These are phyloP conservation scores for Sporothrix mexicana DNA, from an alignment of 2,329 filamentous ascomycete genomes.

Conservation along the genomic window DNA sequence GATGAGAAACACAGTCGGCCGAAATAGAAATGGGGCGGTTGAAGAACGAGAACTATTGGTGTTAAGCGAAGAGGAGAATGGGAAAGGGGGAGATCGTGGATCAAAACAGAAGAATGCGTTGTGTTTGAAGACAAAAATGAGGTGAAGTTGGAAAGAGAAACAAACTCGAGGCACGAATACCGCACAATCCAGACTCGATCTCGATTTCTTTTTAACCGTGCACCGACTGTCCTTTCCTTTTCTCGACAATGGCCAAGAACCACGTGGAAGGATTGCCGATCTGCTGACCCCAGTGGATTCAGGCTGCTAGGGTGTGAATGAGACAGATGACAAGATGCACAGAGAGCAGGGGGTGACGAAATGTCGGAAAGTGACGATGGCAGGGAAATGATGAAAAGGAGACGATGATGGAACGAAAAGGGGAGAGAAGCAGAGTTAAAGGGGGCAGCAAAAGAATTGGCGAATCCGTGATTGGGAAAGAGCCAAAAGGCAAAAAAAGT, in stretches of 20 bases:
- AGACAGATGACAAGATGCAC: conserved; percentile 16
- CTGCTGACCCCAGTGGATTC: conserved; percentile 7
- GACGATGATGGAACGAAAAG: neutral
- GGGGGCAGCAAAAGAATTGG: neutral
- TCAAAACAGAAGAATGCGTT: neutral
- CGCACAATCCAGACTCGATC: conserved; percentile 14
- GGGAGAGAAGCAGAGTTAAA: neutral
- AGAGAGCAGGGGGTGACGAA: neutral
- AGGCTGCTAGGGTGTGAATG: conserved; percentile 16
- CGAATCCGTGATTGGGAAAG: conserved; percentile 18
- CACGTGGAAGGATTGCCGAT: conserved; percentile 25
- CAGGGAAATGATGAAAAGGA: neutral
- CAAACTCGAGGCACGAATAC: neutral
- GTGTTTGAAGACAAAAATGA: neutral
- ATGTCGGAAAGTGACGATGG: conserved; percentile 13
- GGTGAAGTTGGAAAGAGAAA: neutral
- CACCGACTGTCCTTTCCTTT: neutral
- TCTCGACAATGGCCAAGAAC: neutral
- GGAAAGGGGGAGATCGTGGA: neutral
- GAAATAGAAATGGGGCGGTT: conserved; percentile 12
- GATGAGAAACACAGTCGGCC: neutral
- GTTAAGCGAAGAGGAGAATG: neutral
- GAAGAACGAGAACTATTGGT: neutral
- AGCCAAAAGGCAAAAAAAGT: neutral
- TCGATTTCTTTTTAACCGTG: conserved; percentile 16